These are phyloP conservation scores for Hansenula sp. DNA, from an alignment of 1,139 yeast genomes.

Conservation along the genomic window DNA sequence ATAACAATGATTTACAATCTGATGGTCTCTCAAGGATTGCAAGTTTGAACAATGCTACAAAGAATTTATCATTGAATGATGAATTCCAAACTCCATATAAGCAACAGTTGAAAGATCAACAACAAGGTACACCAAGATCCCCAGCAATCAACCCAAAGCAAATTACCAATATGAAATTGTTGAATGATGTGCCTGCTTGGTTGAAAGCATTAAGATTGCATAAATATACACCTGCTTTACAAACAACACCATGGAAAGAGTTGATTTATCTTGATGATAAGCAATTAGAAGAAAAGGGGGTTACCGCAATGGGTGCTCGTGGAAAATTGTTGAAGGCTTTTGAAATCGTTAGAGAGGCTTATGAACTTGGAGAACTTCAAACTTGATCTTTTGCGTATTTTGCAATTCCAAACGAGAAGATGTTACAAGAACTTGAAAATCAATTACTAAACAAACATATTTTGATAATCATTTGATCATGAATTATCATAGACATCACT, in stretches of 20 bases:
- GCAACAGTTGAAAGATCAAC: slow-evolving; percentile 5
- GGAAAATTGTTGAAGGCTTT: slow-evolving; percentile 90
- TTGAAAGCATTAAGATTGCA: slow-evolving; percentile 83
- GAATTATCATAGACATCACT: too few relatives aligned
- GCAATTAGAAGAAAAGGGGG: slow-evolving; percentile 74
- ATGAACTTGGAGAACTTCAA: slow-evolving; percentile 30
- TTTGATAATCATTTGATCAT: too few relatives aligned
- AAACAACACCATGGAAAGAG: slow-evolving; percentile 74
- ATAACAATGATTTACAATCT: slow-evolving; percentile 3
- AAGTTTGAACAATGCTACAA: slow-evolving; percentile 16
- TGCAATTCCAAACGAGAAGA: not conserved
- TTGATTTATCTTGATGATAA: slow-evolving; percentile 68
- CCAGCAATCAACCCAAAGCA: slow-evolving; percentile 58
- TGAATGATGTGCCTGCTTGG: slow-evolving; percentile 89
- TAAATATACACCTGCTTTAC: slow-evolving; percentile 84
- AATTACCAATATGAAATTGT: slow-evolving; percentile 57
- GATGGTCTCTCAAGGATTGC: slow-evolving; percentile 16
- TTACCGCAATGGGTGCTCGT: slow-evolving; percentile 91
- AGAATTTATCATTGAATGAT: slow-evolving; percentile 11
- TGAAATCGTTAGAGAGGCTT: slow-evolving; percentile 62
- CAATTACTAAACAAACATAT: not conserved
- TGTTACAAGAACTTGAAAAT: too few relatives aligned
- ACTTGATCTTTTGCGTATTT: slow-evolving; percentile 2
- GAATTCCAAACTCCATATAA: slow-evolving; percentile 9
- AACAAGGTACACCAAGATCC: slow-evolving; percentile 27